Evolutionary conservation across 805 yeast species (phyloP).

Genomic region (Blastobotrys mokoenaii): DNA sequence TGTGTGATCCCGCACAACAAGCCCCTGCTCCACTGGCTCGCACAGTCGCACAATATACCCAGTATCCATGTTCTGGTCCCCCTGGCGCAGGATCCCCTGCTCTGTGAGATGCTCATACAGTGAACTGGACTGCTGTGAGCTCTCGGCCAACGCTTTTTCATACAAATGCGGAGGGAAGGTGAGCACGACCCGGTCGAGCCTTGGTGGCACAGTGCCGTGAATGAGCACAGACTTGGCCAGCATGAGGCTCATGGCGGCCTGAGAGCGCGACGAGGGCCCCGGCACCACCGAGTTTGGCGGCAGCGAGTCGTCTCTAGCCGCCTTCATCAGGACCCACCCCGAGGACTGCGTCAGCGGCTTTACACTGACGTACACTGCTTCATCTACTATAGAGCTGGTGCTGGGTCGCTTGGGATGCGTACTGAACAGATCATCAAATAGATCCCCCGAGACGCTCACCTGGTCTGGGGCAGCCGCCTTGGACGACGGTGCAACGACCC

Average conservation of each 20-base stretch:
- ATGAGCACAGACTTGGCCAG: conserved; percentile 8
- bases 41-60: conserved; percentile 49
- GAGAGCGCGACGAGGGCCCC: too few relatives aligned
- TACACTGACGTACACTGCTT: too few relatives aligned
- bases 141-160: conserved; percentile 31
- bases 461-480: too few relatives aligned
- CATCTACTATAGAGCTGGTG: too few relatives aligned
- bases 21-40: conserved; percentile 72
- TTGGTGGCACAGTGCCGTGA: conserved; percentile 14
- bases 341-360: too few relatives aligned
- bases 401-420: too few relatives aligned
- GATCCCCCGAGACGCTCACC: too few relatives aligned
- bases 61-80: conserved; percentile 35
- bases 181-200: conserved; percentile 34
- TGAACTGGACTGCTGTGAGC: conserved; percentile 29
- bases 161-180: conserved; percentile 43
- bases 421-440: too few relatives aligned
- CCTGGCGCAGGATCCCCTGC: conserved; percentile 31
- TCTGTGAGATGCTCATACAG: neutral
- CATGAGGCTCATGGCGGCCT: neutral
- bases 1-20: conserved; percentile 35
- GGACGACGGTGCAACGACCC: too few relatives aligned
- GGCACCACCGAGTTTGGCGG: too few relatives aligned
- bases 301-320: too few relatives aligned
- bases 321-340: too few relatives aligned